A percentile compares a stretch with the other conserved stretches of the same genome.
Conservation (phyloP, 2,329 filamentous ascomycete species). For the Bipolaris cookei region DNA sequence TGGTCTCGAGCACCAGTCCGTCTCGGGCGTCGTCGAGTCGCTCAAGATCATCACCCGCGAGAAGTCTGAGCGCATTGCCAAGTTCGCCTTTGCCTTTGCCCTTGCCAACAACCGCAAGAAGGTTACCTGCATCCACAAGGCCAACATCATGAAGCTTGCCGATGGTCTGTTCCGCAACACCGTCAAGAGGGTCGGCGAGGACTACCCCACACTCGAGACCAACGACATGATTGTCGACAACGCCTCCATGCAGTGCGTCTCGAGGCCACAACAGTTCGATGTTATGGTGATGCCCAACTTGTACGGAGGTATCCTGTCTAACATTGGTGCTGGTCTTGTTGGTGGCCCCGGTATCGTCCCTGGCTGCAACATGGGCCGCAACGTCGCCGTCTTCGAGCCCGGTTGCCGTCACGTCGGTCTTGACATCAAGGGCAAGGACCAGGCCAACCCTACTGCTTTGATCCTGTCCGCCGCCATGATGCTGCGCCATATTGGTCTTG, state of each 20-base stretch:
- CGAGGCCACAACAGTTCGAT: constrained; percentile 95
- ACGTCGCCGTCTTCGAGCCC: constrained; percentile 97
- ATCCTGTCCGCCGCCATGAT: constrained; percentile 97
- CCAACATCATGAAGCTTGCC: constrained; percentile 99
- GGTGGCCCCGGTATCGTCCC: constrained; percentile 96
- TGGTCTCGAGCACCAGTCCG: constrained; percentile 97
- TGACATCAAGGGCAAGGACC: constrained; percentile 99
- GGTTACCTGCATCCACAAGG: constrained; percentile 99
- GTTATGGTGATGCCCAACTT: constrained; percentile 99
- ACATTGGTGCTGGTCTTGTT: constrained; percentile 96
- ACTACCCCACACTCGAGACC: constrained; percentile 93
- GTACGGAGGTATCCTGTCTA: constrained; percentile 98
- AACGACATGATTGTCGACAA: constrained; percentile 99
- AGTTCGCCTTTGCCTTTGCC: constrained; percentile 97
- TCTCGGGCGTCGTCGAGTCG: constrained; percentile 94
- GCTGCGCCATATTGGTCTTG: constrained; percentile 92
- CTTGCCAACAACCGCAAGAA: constrained; percentile 99
- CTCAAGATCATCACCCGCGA: constrained; percentile 99
- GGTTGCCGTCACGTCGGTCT: constrained; percentile 99
- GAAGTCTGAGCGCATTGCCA: constrained; percentile 98
- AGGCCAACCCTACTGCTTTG: constrained; percentile 97
- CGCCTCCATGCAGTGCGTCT: constrained; percentile 98
- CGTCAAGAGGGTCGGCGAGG: constrained; percentile 89
- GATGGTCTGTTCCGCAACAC: constrained; percentile 98
- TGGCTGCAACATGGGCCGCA: constrained; percentile 99